These are phyloP conservation scores for Peronospora farinosa DNA, from an alignment of 352 stramenopile genomes.

Conservation along the genomic window DNA sequence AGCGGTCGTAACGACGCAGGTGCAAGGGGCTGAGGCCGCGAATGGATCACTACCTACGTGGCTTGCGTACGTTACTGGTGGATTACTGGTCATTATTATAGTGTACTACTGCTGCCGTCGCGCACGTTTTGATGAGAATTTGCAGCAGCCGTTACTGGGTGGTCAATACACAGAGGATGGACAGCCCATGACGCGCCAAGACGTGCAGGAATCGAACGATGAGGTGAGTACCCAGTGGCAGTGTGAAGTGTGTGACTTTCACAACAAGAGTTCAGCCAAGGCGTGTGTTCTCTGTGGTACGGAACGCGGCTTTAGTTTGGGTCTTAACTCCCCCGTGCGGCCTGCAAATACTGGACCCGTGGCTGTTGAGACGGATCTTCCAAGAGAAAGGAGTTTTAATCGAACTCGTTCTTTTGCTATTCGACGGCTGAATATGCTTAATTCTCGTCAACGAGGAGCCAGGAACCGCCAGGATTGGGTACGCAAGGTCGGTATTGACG, in stretches of 20 bases:
- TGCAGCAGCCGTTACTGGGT: conserved; percentile 77
- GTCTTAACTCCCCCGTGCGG: conserved; percentile 42
- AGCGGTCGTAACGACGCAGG: conserved; percentile 25
- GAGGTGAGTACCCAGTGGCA: conserved; percentile 81
- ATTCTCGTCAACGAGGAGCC: conserved; percentile 67
- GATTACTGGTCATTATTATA: conserved; percentile 80
- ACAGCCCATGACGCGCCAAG: conserved; percentile 79
- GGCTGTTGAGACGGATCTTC: conserved; percentile 38
- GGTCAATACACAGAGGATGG: conserved; percentile 85
- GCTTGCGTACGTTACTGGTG: conserved; percentile 80
- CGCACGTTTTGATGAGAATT: conserved; percentile 80
- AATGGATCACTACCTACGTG: conserved; percentile 63
- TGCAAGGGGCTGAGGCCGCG: conserved; percentile 21
- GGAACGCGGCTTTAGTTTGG: conserved; percentile 73
- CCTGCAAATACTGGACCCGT: conserved; percentile 26
- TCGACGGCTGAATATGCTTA: conserved; percentile 84
- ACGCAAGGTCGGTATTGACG: conserved; percentile 71
- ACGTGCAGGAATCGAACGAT: conserved; percentile 80
- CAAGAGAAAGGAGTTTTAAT: conserved; percentile 68
- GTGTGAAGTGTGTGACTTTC: conserved; percentile 85
- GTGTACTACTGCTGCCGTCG: conserved; percentile 86
- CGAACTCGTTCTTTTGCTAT: conserved; percentile 82
- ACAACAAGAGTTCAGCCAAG: conserved; percentile 80
- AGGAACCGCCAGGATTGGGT: conserved; percentile 82
- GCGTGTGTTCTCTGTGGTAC: conserved; percentile 76